Evolutionary conservation across 129 eudicot species (phyloP).

Genomic region (Dittrichia graveolens): DNA sequence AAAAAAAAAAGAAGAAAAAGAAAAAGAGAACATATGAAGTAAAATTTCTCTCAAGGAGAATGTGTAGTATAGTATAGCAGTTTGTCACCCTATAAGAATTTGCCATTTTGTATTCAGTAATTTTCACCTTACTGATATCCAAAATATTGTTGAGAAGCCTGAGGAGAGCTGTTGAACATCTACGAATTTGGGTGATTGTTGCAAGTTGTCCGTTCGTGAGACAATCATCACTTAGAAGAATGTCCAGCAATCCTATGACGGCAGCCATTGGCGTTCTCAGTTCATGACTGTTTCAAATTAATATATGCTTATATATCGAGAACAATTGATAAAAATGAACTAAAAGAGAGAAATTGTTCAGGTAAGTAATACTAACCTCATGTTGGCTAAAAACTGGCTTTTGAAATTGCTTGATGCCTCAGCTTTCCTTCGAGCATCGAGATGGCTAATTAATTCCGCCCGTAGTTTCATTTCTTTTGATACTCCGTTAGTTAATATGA

Average conservation of each 20-base stretch:
- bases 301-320: background rate
- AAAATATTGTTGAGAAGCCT: constrained; percentile 95
- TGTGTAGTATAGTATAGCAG: background rate
- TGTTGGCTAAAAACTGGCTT: constrained; percentile 96
- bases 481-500: constrained; percentile 86
- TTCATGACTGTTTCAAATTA: constrained; percentile 73
- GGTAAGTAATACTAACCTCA: constrained; percentile 60
- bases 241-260: constrained; percentile 94
- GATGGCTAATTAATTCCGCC: constrained; percentile 82
- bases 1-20: background rate
- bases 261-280: constrained; percentile 99
- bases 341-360: background rate
- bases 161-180: constrained; percentile 90
- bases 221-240: constrained; percentile 83
- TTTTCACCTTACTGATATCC: constrained; percentile 91
- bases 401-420: constrained; percentile 99
- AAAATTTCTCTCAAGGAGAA: constrained; percentile 19
- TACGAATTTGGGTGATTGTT: constrained; percentile 84
- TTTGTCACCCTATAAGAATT: background rate
- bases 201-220: constrained; percentile 77
- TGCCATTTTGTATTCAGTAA: background rate
- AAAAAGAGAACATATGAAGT: background rate
- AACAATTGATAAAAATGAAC: background rate
- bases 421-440: constrained; percentile 92
- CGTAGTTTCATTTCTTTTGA: constrained; percentile 96